phyloP scores from a whole-genome alignment of 805 yeast genomes.

The Ascoidea asiatica region DNA sequence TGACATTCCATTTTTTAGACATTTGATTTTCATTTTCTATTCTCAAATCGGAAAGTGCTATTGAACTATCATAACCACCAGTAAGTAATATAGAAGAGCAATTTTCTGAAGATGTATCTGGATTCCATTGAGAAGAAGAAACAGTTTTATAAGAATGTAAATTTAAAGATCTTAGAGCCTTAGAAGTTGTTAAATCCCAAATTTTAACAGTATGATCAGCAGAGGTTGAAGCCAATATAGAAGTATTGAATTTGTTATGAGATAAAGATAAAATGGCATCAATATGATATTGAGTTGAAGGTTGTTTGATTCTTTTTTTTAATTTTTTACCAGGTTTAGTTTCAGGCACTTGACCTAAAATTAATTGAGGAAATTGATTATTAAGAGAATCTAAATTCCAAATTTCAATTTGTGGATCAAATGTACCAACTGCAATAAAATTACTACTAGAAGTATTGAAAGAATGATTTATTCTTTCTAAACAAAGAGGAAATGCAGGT shows the following conservation, averaged over 20 bases:
- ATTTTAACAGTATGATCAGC: slow-evolving; percentile 91
- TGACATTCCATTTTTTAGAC: slow-evolving; percentile 52
- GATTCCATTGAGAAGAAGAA: slow-evolving; percentile 81
- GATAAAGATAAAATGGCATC: slow-evolving; percentile 87
- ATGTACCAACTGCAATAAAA: slow-evolving; percentile 93
- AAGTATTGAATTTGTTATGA: slow-evolving; percentile 69
- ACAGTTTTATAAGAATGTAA: slow-evolving; percentile 75
- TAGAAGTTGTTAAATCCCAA: slow-evolving; percentile 79
- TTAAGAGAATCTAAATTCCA: slow-evolving; percentile 93
- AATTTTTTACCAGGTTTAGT: slow-evolving; percentile 34
- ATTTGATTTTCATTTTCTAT: slow-evolving; percentile 44
- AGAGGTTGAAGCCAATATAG: slow-evolving; percentile 84
- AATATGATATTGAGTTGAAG: slow-evolving; percentile 67
- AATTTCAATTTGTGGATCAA: slow-evolving; percentile 93
- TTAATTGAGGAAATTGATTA: slow-evolving; percentile 87
- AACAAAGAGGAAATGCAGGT: slow-evolving; percentile 93
- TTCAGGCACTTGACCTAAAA: slow-evolving; percentile 66
- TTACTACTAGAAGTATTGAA: slow-evolving; percentile 65
- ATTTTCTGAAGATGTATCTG: slow-evolving; percentile 14
- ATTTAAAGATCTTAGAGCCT: slow-evolving; percentile 67
- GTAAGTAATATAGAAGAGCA: slow-evolving; percentile 64
- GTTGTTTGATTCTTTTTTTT: slow-evolving; percentile 32
- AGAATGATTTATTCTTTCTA: slow-evolving; percentile 70
- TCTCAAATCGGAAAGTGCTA: slow-evolving; percentile 78
- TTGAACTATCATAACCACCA: slow-evolving; percentile 86